These are phyloP conservation scores for Pseudocercospora fijiensis DNA, from an alignment of 2,329 filamentous ascomycete genomes.

Conservation along the genomic window DNA sequence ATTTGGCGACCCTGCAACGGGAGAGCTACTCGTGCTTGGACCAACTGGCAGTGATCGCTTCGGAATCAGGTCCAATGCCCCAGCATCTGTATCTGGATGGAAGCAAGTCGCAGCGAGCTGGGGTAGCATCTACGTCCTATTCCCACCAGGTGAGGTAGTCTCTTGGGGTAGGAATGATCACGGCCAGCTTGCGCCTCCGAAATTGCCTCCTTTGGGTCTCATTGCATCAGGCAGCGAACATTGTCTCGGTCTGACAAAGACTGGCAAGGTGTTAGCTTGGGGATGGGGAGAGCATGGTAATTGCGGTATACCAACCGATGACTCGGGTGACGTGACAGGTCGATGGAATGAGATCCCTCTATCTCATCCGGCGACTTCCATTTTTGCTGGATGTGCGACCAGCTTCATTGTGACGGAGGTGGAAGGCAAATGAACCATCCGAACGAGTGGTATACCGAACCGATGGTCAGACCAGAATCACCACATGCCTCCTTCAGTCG, in stretches of 20 bases:
- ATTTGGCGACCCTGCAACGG: slow-evolving; percentile 54
- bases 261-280: slow-evolving; percentile 73
- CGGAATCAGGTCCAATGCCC: slow-evolving; percentile 48
- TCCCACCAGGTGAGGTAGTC: slow-evolving; percentile 58
- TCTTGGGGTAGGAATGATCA: slow-evolving; percentile 86
- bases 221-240: slow-evolving; percentile 92
- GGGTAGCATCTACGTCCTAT: slow-evolving; percentile 74
- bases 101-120: slow-evolving; percentile 73
- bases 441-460: neutral
- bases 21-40: slow-evolving; percentile 67
- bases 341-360: slow-evolving; percentile 65
- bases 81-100: slow-evolving; percentile 58
- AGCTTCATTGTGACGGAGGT: slow-evolving; percentile 66
- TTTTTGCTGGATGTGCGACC: slow-evolving; percentile 88
- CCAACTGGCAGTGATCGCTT: slow-evolving; percentile 71
- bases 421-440: neutral
- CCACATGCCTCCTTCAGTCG: slow-evolving; percentile 33
- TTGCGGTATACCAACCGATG: slow-evolving; percentile 68
- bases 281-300: slow-evolving; percentile 99
- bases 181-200: slow-evolving; percentile 69
- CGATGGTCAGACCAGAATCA: neutral
- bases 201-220: slow-evolving; percentile 57
- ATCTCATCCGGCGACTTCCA: slow-evolving; percentile 54
- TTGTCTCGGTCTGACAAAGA: slow-evolving; percentile 66
- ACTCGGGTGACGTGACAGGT: slow-evolving; percentile 66